Evolutionary conservation across 305 asterid genomes (phyloP).

Genomic region (Fraxinus ornus): DNA sequence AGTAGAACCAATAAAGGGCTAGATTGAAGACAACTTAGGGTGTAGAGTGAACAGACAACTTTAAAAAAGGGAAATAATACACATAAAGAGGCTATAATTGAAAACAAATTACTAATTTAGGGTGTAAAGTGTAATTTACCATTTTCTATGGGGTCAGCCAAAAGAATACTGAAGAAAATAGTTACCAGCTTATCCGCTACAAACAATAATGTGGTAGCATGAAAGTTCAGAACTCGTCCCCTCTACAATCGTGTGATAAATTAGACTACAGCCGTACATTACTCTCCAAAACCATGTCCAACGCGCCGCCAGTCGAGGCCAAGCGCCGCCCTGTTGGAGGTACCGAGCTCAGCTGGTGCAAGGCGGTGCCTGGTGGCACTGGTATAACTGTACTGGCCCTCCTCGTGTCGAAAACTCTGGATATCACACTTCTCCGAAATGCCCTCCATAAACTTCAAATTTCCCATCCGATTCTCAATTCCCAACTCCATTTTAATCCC

Average conservation of each 20-base stretch:
- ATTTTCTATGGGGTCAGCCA: background rate
- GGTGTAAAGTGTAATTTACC: background rate
- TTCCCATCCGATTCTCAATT: constrained; percentile 75
- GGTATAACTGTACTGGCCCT: constrained; percentile 71
- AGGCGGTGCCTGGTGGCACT: constrained; percentile 84
- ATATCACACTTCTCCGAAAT: constrained; percentile 42
- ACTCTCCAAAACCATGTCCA: constrained; percentile 1
- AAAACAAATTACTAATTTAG: background rate
- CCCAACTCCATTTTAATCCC: constrained; percentile 53
- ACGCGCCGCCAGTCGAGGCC: constrained; percentile 15
- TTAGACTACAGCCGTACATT: background rate
- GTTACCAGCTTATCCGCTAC: background rate
- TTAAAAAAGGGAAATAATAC: background rate
- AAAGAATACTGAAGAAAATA: background rate
- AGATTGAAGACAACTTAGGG: background rate
- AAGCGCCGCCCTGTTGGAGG: constrained; percentile 49
- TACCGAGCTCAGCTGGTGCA: constrained; percentile 93
- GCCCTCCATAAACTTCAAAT: constrained; percentile 60
- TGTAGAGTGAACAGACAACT: background rate
- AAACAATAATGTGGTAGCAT: background rate
- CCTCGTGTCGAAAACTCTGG: constrained; percentile 50
- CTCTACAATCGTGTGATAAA: background rate
- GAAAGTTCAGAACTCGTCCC: background rate
- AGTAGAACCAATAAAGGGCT: background rate
- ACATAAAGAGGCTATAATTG: background rate